Evolutionary conservation across 2,329 filamentous ascomycete genomes (phyloP).

Genomic region (Ceratocystis huliohia): DNA sequence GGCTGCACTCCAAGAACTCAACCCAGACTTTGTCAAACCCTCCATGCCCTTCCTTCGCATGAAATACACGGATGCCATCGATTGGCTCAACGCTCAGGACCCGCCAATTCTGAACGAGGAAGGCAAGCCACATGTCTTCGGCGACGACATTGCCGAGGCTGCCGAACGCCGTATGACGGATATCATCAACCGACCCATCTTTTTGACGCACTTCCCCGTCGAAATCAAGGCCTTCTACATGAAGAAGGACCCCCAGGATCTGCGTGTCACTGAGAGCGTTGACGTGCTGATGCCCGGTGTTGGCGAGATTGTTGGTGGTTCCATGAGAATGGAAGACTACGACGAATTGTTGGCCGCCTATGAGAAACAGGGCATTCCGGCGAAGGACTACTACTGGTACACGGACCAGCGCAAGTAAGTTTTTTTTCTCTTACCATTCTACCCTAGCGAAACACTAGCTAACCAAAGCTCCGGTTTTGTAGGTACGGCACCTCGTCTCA

Average conservation of each 20-base stretch:
- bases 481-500: conserved; percentile 87
- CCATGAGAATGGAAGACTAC: conserved; percentile 89
- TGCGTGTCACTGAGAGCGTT: conserved; percentile 80
- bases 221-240: conserved; percentile 99
- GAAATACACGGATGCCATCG: conserved; percentile 86
- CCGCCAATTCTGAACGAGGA: conserved; percentile 78
- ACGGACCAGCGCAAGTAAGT: conserved; percentile 89
- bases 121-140: conserved; percentile 76
- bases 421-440: conserved; percentile 11
- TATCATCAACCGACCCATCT: conserved; percentile 86
- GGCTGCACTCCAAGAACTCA: conserved; percentile 66
- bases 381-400: conserved; percentile 93
- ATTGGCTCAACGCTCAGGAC: conserved; percentile 81
- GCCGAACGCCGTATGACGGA: conserved; percentile 96
- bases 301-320: conserved; percentile 91
- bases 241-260: conserved; percentile 71
- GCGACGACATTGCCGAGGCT: conserved; percentile 95
- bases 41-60: conserved; percentile 83
- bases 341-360: conserved; percentile 84
- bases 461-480: conserved; percentile 19
- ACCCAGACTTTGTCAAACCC: conserved; percentile 78
- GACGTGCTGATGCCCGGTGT: conserved; percentile 82
- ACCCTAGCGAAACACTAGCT: not conserved
- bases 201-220: conserved; percentile 91
- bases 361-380: conserved; percentile 71